These are phyloP conservation scores for Euphorbia schlechtendalii DNA, from an alignment of 441 rosid genomes.

Conservation along the genomic window DNA sequence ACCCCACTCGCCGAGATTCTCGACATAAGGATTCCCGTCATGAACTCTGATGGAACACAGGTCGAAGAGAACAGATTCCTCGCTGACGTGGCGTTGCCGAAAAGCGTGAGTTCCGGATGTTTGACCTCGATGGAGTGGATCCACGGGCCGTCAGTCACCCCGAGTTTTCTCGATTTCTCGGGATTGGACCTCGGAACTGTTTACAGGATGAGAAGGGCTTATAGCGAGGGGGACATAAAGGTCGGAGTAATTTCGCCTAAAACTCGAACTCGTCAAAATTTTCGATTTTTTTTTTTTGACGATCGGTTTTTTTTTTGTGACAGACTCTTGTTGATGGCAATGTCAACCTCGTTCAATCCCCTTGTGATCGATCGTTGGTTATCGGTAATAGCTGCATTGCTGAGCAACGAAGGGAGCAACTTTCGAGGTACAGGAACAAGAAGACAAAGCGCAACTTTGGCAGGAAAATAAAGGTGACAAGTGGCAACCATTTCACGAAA, in stretches of 20 bases:
- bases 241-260: conserved; percentile 33
- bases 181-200: conserved; percentile 55
- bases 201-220: conserved; percentile 92
- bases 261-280: too few species aligned
- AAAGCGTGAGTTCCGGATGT: conserved; percentile 67
- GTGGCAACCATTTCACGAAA: too few species aligned
- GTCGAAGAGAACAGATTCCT: conserved; percentile 36
- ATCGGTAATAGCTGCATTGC: conserved; percentile 46
- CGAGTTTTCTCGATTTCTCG: conserved; percentile 55
- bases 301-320: too few species aligned
- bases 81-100: conserved; percentile 40
- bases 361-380: conserved; percentile 39
- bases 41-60: conserved; percentile 35
- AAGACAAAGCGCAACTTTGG: conserved; percentile 91
- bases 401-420: conserved; percentile 89
- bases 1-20: conserved; percentile 42
- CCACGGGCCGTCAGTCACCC: conserved; percentile 42
- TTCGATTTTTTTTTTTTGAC: too few species aligned
- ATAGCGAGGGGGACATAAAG: conserved; percentile 95
- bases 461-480: conserved; percentile 84
- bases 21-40: conserved; percentile 60
- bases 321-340: conserved; percentile 64
- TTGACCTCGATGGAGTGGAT: conserved; percentile 69
- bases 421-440: conserved; percentile 91
- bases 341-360: conserved; percentile 41